A percentile compares a stretch with the other conserved stretches of the same genome.
Conservation (phyloP, 805 yeast genomes). For the Candida namnaoensis region DNA sequence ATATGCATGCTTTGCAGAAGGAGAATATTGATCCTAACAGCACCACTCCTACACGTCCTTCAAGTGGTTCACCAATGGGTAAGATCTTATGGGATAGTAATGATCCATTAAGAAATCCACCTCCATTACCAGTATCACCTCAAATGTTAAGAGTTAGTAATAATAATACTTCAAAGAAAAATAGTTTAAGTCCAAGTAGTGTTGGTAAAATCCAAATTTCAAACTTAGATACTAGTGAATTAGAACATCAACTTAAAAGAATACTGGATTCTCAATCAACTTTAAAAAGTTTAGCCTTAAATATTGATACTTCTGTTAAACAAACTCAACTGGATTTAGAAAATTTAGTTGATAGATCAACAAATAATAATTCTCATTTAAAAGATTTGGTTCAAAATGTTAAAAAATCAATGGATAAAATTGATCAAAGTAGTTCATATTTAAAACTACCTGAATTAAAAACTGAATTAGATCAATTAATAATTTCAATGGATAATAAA, state of each 20-base stretch:
- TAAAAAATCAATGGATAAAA: not conserved
- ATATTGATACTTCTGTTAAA: conserved; percentile 16
- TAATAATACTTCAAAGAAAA: conserved; percentile 3
- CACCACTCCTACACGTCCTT: not conserved
- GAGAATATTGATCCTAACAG: not conserved
- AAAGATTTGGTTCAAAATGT: conserved; percentile 16
- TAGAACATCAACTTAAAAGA: conserved; percentile 17
- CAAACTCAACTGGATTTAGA: conserved; percentile 19
- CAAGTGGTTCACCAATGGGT: not conserved
- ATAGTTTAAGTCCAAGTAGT: conserved; percentile 4
- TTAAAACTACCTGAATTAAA: not conserved
- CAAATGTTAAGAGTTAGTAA: conserved; percentile 22
- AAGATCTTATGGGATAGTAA: conserved; percentile 28
- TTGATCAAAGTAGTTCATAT: not conserved
- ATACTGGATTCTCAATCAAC: conserved; percentile 19
- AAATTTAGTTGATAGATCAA: conserved; percentile 16
- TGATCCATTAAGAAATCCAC: conserved; percentile 31
- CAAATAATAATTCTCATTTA: conserved; percentile 18
- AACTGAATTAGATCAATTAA: not conserved
- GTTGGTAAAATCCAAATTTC: conserved; percentile 16
- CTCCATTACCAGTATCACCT: conserved; percentile 31
- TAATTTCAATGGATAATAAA: too few relatives aligned
- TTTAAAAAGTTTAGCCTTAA: conserved; percentile 21
- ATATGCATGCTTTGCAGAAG: not conserved
- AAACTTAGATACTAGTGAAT: conserved; percentile 9